These are phyloP conservation scores for Phytophthora uliginosa DNA, from an alignment of 352 stramenopile genomes.

Conservation along the genomic window DNA sequence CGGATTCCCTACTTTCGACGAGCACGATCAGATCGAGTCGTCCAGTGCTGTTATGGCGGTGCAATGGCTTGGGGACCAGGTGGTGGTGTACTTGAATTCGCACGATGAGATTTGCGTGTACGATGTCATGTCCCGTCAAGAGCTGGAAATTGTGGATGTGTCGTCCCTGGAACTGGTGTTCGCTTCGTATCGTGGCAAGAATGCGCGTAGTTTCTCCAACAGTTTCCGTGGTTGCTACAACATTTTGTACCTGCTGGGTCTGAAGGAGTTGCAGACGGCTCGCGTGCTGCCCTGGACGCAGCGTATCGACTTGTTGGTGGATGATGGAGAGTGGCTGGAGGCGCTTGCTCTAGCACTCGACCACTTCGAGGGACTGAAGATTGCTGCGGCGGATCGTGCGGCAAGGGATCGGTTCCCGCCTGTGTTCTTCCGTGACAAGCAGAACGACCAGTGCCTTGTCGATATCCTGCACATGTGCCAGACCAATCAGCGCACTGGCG, in stretches of 20 bases:
- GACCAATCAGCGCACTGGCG: conserved; percentile 88
- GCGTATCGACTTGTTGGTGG: conserved; percentile 95
- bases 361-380: conserved; percentile 95
- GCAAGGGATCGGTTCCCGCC: conserved; percentile 87
- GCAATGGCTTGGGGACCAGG: conserved; percentile 97
- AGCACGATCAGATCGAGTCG: conserved; percentile 94
- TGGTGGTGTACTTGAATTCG: conserved; percentile 95
- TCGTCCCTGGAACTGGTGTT: conserved; percentile 95
- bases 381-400: conserved; percentile 81
- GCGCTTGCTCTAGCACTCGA: conserved; percentile 96
- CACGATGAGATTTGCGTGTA: conserved; percentile 97
- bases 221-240: conserved; percentile 95
- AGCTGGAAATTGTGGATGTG: conserved; percentile 96
- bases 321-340: conserved; percentile 98
- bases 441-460: conserved; percentile 92
- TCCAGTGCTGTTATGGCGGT: conserved; percentile 93
- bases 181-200: conserved; percentile 92
- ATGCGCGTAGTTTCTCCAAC: conserved; percentile 84
- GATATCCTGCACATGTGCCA: conserved; percentile 93
- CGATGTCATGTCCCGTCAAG: conserved; percentile 96
- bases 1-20: conserved; percentile 95
- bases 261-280: conserved; percentile 94
- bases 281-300: conserved; percentile 94
- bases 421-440: conserved; percentile 90
- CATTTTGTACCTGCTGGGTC: conserved; percentile 93